These are phyloP conservation scores for Cystobasidiaceae sp. DNA, from an alignment of 1,284 basidiomycete species.

Conservation along the genomic window DNA sequence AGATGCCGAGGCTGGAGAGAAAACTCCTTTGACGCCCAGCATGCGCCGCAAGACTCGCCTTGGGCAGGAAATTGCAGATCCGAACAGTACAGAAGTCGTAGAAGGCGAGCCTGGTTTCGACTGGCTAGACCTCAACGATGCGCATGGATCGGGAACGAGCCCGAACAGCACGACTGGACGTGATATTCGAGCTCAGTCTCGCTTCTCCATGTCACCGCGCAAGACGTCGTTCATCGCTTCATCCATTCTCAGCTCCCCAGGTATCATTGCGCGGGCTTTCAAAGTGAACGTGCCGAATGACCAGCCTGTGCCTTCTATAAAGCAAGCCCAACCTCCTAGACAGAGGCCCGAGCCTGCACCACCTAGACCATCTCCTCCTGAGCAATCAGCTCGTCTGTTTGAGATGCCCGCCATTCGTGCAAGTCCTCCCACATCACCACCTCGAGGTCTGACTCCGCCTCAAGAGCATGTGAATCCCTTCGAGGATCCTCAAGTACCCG, in stretches of 20 bases:
- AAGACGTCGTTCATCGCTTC: neutral
- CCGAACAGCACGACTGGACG: neutral
- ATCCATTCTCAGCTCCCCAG: constrained; percentile 1
- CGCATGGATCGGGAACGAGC: neutral
- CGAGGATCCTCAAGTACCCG: no score
- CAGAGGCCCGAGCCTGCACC: neutral
- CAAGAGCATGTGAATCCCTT: no score
- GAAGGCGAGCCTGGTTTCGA: neutral
- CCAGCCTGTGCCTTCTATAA: neutral
- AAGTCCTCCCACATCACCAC: no score
- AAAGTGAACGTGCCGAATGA: constrained; percentile 3
- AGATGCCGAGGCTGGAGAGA: neutral
- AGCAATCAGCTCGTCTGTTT: no score
- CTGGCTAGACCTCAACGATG: neutral
- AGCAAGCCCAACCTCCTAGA: neutral
- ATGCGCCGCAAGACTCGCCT: no score
- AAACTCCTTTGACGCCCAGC: no score
- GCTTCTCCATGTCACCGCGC: neutral
- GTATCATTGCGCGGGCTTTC: constrained; percentile 9
- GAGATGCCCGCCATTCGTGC: no score
- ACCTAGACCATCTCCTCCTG: neutral
- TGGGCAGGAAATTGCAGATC: no score
- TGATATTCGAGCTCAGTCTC: neutral
- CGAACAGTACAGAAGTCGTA: neutral
- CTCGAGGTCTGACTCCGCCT: no score